These are phyloP conservation scores for Meripilus lineatus DNA, from an alignment of 1,284 basidiomycete species.

Conservation along the genomic window DNA sequence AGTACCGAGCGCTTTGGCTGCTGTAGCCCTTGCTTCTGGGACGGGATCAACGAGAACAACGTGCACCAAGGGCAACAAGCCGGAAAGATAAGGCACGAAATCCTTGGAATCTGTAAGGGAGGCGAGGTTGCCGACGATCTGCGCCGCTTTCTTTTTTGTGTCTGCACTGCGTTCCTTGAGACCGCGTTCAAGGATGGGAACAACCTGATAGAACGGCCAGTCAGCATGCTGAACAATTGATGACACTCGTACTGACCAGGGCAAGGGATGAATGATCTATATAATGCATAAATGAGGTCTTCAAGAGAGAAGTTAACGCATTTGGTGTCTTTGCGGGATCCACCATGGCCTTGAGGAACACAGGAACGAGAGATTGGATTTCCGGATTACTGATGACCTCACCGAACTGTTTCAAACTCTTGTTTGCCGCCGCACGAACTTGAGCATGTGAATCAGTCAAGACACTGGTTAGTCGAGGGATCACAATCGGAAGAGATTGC, in stretches of 20 bases:
- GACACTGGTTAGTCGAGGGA: constrained; percentile 91
- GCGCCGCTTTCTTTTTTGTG: constrained; percentile 92
- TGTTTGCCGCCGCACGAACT: constrained; percentile 91
- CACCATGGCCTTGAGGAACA: constrained; percentile 92
- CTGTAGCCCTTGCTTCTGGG: constrained; percentile 94
- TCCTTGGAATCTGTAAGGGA: constrained; percentile 95
- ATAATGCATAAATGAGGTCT: constrained; percentile 97
- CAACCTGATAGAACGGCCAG: constrained; percentile 49
- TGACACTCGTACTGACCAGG: constrained; percentile 51
- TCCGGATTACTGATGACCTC: constrained; percentile 95
- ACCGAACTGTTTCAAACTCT: constrained; percentile 95
- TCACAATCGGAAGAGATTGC: constrained; percentile 92
- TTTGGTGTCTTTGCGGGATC: constrained; percentile 91
- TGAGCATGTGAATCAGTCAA: constrained; percentile 98
- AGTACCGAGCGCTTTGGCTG: constrained; percentile 96
- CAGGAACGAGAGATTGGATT: constrained; percentile 90
- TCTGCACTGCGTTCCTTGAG: constrained; percentile 90
- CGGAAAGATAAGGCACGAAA: constrained; percentile 91
- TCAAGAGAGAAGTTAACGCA: constrained; percentile 81
- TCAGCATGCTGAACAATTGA: constrained; percentile 10
- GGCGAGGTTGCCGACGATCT: constrained; percentile 96
- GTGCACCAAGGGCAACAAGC: constrained; percentile 89
- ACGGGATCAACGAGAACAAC: constrained; percentile 92
- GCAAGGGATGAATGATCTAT: constrained; percentile 99
- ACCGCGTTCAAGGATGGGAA: constrained; percentile 95